Percentiles rank a stretch among this genome's conserved stretches.
These are phyloP conservation scores for Dictyophora rubrovolvata DNA, from an alignment of 768 basidiomycete genomes.

Conservation along the genomic window DNA sequence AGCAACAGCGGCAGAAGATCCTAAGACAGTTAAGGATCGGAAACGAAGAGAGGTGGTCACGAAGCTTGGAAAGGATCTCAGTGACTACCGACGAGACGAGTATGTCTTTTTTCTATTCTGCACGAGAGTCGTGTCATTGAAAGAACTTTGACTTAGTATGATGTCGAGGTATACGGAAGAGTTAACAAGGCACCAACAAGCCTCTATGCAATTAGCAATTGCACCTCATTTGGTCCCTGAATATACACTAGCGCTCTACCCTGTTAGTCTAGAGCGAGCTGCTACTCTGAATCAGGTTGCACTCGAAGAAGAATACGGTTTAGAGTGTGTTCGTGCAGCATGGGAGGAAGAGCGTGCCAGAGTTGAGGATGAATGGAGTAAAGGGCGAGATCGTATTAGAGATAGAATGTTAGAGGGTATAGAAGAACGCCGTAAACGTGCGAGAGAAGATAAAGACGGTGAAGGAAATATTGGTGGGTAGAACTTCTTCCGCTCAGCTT, in stretches of 20 bases:
- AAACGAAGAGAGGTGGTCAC: slow-evolving; percentile 60
- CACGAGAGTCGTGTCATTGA: not conserved
- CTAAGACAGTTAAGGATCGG: slow-evolving; percentile 43
- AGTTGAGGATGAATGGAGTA: slow-evolving; percentile 76
- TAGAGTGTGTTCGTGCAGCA: slow-evolving; percentile 56
- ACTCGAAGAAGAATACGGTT: slow-evolving; percentile 57
- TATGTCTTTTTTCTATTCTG: slow-evolving; percentile 25
- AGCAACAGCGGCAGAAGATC: slow-evolving; percentile 25
- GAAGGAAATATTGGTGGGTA: slow-evolving; percentile 67
- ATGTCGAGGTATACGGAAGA: slow-evolving; percentile 42
- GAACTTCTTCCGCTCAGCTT: slow-evolving; percentile 15
- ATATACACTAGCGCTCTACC: slow-evolving; percentile 65
- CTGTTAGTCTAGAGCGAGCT: slow-evolving; percentile 66
- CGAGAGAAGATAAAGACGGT: slow-evolving; percentile 82
- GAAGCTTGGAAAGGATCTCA: slow-evolving; percentile 63
- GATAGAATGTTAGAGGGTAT: slow-evolving; percentile 77
- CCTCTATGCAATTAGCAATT: slow-evolving; percentile 52
- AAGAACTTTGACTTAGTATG: slow-evolving; percentile 1
- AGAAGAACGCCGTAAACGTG: slow-evolving; percentile 67
- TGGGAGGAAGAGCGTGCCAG: slow-evolving; percentile 70
- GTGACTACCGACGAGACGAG: slow-evolving; percentile 62
- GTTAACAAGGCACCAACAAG: slow-evolving; percentile 48
- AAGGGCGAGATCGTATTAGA: slow-evolving; percentile 62
- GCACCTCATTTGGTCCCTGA: slow-evolving; percentile 55
- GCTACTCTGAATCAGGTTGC: slow-evolving; percentile 58